Conservation (phyloP, 1,139 yeast genomes). For the Candida freyschussii region DNA sequence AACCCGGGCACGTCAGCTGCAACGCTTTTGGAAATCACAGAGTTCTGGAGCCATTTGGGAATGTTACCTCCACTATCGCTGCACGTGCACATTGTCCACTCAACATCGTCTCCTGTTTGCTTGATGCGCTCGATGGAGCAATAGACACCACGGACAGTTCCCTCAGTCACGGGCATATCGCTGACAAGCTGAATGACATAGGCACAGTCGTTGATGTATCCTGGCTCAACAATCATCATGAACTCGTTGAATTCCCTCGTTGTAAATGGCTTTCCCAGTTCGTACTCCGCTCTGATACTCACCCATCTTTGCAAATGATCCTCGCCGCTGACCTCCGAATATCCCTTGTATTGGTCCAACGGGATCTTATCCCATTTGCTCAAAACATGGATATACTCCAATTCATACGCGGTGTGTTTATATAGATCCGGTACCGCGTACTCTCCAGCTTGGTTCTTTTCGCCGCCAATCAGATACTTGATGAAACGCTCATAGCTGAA, state of each 20-base stretch:
- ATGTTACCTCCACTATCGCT: constrained; percentile 65
- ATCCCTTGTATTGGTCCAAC: constrained; percentile 16
- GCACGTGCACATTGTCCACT: constrained; percentile 52
- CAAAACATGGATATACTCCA: constrained; percentile 29
- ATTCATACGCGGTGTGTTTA: constrained; percentile 27
- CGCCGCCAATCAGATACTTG: constrained; percentile 29
- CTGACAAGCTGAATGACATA: constrained; percentile 51
- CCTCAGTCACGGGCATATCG: constrained; percentile 24
- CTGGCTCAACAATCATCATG: constrained; percentile 40
- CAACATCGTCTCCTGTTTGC: constrained; percentile 37
- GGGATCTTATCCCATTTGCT: constrained; percentile 22
- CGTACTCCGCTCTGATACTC: constrained; percentile 28
- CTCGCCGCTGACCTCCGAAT: constrained; percentile 12
- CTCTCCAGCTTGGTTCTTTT: constrained; percentile 3
- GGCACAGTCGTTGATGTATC: constrained; percentile 34
- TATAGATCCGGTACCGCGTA: constrained; percentile 20
- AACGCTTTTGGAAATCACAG: constrained; percentile 51
- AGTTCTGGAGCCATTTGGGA: constrained; percentile 59
- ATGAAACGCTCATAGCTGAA: constrained; percentile 36
- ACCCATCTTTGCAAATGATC: constrained; percentile 24
- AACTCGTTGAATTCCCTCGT: constrained; percentile 57
- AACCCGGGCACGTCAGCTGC: constrained; percentile 66
- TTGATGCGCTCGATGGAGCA: constrained; percentile 55
- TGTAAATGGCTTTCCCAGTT: constrained; percentile 31
- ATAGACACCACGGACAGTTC: constrained; percentile 41